Base-by-base conservation (phyloP, 2,329 filamentous ascomycete genomes). In the Clonostachys chloroleuca region DNA sequence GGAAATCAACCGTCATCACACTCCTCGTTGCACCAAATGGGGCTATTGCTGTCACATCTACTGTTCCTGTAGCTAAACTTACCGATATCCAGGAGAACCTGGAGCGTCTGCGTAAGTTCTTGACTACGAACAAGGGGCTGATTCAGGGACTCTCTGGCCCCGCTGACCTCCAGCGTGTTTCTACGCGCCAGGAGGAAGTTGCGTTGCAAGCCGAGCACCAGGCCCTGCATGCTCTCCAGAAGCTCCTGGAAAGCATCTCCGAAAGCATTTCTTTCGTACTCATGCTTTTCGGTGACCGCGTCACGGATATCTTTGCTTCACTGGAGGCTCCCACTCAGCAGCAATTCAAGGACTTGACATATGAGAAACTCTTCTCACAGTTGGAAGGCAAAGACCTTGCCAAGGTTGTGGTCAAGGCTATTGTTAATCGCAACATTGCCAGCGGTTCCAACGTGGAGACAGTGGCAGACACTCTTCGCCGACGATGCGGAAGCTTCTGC, bases 361-460 rank as follows among this genome's bases (percentile, higher is more conserved):
- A 89, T 59, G 90, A 97, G 63, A 80, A 82, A 42, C 80, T 99
- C 0, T 97, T 99, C 64, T 88, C 89, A 5, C 83, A 86, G 40
- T 68, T 78, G 6, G 77, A 83, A 16, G 94, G 94, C 34, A 90
- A 90, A 56, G 90, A 96, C 12, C 80, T 97, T 20, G 95, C 92
- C 4, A 96, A 96, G 66, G 81, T 96, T 47, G 76, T 99, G 2
- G 94, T 99, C 48, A 99, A 97, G 65, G 91, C 92, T 1, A 97
- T 99, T 59, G 94, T 99, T 47, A 97, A 97, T 65, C 85, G 92
- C 59, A 99, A 96, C 64, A 99, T 99, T 57, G 88, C 92, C 49
- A 96, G 90, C 59, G 94, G 95, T 10, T 92, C 92, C 5, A 99
- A 97, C 53, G 92, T 99, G 17, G 95, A 99, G 68, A 96, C 92